Conservation (phyloP, 345 rosid genomes). For the Eucalyptus polyanthemos region DNA sequence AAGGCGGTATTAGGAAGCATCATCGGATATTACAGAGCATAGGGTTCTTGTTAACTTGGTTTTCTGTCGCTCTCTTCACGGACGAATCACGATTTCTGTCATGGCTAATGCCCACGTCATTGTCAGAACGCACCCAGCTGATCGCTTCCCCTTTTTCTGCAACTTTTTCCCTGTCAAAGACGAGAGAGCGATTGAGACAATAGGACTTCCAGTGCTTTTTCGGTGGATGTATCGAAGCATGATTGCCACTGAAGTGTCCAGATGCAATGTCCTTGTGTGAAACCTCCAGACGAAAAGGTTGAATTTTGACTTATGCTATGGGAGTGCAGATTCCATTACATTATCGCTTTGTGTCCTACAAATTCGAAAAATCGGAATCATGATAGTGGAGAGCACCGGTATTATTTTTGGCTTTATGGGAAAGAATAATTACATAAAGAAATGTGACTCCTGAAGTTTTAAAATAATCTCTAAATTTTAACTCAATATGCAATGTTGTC, state of each 20-base stretch:
- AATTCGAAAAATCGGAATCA: not conserved
- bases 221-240: not conserved
- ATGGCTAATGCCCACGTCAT: not conserved
- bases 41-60: not conserved
- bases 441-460: no score
- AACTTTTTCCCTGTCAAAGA: not conserved
- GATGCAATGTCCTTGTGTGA: not conserved
- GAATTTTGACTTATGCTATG: not conserved
- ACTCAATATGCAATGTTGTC: accelerated
- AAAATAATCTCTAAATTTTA: no score
- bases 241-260: not conserved
- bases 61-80: not conserved
- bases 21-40: not conserved
- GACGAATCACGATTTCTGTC: not conserved
- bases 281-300: not conserved
- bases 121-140: not conserved
- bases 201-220: not conserved
- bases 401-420: not conserved
- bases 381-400: not conserved
- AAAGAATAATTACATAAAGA: not conserved
- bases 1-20: not conserved
- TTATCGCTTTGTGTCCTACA: not conserved
- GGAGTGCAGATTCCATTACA: not conserved
- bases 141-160: not conserved
- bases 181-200: not conserved